Evolutionary conservation across 2,329 filamentous ascomycete genomes (phyloP), one percentile per base, ranked within the genome.

Genomic region (Colletotrichum magnum): DNA sequence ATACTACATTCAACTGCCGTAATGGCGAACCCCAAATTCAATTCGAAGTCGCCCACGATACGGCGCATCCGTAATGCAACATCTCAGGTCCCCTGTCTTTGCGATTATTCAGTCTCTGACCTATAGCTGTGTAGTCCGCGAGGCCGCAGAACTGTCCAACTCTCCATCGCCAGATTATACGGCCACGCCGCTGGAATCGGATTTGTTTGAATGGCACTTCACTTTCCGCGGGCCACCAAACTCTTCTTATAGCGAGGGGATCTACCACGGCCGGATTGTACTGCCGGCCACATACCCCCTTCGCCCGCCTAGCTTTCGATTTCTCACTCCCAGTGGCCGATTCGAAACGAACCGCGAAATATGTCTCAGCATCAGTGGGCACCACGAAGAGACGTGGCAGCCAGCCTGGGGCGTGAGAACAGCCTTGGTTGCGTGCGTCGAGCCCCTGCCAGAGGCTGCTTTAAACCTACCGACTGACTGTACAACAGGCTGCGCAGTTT

Each of bases 171-270:
- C 93, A 62, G 94, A 97, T 83, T 97, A 95, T 82, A 89, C 92
- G 74, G 96, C 95, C 48, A 86, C 91, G 4, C 96, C 96, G 0
- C 89, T 95, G 71, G 95, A 98, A 78, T 86, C 89, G 39, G 94
- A 98, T 81, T 90, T 99, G 62, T 97, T 97, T 82, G 95, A 98
- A 82, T 99, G 96, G 96, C 96, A 99, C 84, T 99, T 98, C 83
- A 99, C 96, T 0, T 87, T 99, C n/a, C 90, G 92, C 59, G 96
- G 96, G 0, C 95, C 95, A 0, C 95, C 95, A 0, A 85, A 89
- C 39, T 95, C 94, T 0, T 89, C 91, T 45, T 98, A 95, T 82
- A 89, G 90, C 52, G 84, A 86, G 39, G 96, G 96, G 56, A 89
- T 98, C 76, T 99, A 98, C 84, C 96, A 99, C 81, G 96, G 96